These are phyloP conservation scores for Scutellaria minor DNA, from an alignment of 257 asterid species.

Conservation along the genomic window DNA sequence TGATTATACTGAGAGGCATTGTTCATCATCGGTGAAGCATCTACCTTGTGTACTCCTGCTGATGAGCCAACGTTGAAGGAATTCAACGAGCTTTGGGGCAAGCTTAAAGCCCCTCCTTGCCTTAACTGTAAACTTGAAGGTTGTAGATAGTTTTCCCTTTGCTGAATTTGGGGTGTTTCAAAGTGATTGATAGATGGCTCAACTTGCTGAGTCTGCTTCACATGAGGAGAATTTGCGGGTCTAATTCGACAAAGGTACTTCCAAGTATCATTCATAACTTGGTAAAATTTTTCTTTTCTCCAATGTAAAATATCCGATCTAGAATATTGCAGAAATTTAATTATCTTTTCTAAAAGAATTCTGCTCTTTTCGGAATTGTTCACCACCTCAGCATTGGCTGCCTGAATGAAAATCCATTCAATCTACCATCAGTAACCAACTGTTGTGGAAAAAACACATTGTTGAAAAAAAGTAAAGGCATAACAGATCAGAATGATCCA, in stretches of 20 bases:
- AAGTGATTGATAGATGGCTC: constrained; percentile 33
- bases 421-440: constrained; percentile 17
- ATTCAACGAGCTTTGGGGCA: constrained; percentile 29
- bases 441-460: neutral
- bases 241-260: neutral
- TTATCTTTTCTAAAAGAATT: neutral
- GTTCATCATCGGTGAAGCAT: constrained; percentile 26
- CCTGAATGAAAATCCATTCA: constrained; percentile 37
- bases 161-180: constrained; percentile 36
- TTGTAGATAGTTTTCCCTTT: constrained; percentile 35
- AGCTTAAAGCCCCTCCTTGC: constrained; percentile 34
- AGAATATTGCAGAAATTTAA: constrained; percentile 34
- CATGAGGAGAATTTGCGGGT: neutral
- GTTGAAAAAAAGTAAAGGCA: neutral
- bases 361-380: constrained; percentile 17
- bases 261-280: constrained; percentile 9
- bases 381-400: constrained; percentile 28
- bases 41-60: constrained; percentile 25
- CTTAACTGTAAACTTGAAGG: constrained; percentile 26
- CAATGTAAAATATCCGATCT: constrained; percentile 31
- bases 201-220: constrained; percentile 37
- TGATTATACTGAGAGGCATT: constrained; percentile 16
- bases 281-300: constrained; percentile 37
- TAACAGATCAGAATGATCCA: neutral
- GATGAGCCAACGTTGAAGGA: constrained; percentile 40